Conservation (phyloP, 2,329 filamentous ascomycete genomes). For the Biscogniauxia sp. region DNA sequence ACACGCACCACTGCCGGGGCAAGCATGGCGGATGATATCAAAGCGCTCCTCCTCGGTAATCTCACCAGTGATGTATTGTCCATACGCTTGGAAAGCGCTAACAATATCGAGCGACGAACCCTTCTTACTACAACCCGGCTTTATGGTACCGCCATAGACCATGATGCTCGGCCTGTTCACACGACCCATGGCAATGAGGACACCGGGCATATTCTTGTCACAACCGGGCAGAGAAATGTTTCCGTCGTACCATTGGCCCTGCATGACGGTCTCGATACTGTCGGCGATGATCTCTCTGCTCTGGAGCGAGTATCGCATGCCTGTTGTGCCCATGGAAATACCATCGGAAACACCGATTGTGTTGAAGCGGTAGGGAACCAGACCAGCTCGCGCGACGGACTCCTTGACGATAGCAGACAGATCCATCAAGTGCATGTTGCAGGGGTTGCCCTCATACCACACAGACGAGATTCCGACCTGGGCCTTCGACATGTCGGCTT, state of each 20-base stretch:
- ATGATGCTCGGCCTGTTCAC: conserved; percentile 93
- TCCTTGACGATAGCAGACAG: conserved; percentile 73
- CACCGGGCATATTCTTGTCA: conserved; percentile 99
- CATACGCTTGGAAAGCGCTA: conserved; percentile 96
- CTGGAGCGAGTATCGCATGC: conserved; percentile 94
- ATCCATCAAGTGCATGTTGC: conserved; percentile 97
- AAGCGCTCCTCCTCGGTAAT: conserved; percentile 89
- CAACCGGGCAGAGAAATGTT: conserved; percentile 97
- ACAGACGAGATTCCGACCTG: conserved; percentile 98
- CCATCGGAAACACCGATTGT: conserved; percentile 96
- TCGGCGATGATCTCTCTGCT: conserved; percentile 96
- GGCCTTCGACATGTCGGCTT: conserved; percentile 89
- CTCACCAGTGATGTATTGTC: conserved; percentile 87
- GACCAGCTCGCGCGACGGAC: conserved; percentile 64
- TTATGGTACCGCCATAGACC: conserved; percentile 96
- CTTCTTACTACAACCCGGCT: conserved; percentile 77
- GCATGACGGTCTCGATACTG: conserved; percentile 98
- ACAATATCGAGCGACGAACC: conserved; percentile 87
- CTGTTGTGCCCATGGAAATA: conserved; percentile 96
- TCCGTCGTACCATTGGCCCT: conserved; percentile 96
- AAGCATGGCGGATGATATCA: conserved; percentile 92
- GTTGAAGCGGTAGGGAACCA: conserved; percentile 97
- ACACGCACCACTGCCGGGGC: conserved; percentile 78
- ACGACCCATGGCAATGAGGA: conserved; percentile 89
- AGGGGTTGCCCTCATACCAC: conserved; percentile 97